These are phyloP conservation scores for Croton setiger DNA, from an alignment of 441 rosid genomes.

Conservation along the genomic window DNA sequence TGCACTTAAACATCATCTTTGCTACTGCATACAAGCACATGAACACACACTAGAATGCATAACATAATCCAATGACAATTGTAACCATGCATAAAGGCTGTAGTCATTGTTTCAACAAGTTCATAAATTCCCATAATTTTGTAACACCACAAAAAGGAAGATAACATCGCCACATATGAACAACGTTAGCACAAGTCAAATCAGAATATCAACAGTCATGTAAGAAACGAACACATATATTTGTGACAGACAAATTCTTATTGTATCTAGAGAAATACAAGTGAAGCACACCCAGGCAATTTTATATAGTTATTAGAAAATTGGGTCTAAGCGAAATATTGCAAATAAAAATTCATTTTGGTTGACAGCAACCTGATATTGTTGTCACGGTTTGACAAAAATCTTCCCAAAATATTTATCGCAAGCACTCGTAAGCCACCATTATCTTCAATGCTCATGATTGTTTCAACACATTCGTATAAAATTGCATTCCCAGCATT, in stretches of 20 bases:
- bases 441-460: conserved; percentile 96
- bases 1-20: too few relatives aligned
- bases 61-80: not conserved
- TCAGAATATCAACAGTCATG: not conserved
- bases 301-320: not conserved
- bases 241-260: not conserved
- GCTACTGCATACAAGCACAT: not conserved
- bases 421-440: conserved; percentile 99
- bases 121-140: not conserved
- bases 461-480: conserved; percentile 96
- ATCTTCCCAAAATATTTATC: conserved; percentile 96
- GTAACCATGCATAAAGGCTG: not conserved
- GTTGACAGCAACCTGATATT: conserved; percentile 72
- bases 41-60: not conserved
- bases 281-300: conserved; percentile 1
- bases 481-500: conserved; percentile 98
- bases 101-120: conserved; percentile 11
- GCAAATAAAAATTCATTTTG: not conserved
- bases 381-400: conserved; percentile 97
- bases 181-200: not conserved
- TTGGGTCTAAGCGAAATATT: too few relatives aligned
- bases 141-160: not conserved
- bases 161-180: not conserved
- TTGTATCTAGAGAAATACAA: not conserved
- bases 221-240: not conserved